Evolutionary conservation across 2,329 filamentous ascomycete species (phyloP), one percentile per base, ranked within the genome.

Genomic region (Aspergillus sclerotialis): DNA sequence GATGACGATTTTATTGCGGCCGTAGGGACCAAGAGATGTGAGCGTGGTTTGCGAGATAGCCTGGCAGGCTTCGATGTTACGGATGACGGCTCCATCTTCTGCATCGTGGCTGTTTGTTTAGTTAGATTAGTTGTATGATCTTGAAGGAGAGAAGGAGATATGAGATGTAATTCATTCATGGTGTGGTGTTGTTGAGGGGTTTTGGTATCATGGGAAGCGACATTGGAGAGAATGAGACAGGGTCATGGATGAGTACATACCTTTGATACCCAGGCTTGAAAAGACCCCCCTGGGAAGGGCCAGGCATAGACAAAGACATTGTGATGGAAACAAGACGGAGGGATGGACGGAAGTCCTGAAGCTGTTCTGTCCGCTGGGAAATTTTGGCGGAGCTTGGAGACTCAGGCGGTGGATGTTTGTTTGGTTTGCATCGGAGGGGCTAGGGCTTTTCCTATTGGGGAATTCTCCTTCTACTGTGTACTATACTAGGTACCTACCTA

Each of bases 1-100:
- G 75, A 98, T 96, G 70, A 98, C 87, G 60, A 98, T 89, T 73
- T 98, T 98, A 75, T 98, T 98, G 67, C 92, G 85, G 57, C 92
- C 92, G 67, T 94, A 95, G 40, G 92, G 92, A 33, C 92, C 93
- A 23, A 98, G 77, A 29, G 92, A 96, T 37, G 92, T 96, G 72
- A 94, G 88, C 32, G 98, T 92, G 33, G 92, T 98, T 55, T 84
- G 85, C 39, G 92, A 81, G 65, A 98, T 96, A 49, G 92, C 86
- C 47, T 89, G 80, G 72, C 92, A 98, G 61, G 93, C 92, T 61
- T 98, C 93, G 68, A 98, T 96, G 67, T 98, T 98, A 60, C 92
- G 88, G 48, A 96, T 76, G 49, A 98, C 89, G 50, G 92, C 93
- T 61, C 92, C 92, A 84, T 98, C 92, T 80, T 98, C 93, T 42